These are phyloP conservation scores for Sclerotinia spermophila DNA, from an alignment of 2,329 filamentous ascomycete species.

Conservation along the genomic window DNA sequence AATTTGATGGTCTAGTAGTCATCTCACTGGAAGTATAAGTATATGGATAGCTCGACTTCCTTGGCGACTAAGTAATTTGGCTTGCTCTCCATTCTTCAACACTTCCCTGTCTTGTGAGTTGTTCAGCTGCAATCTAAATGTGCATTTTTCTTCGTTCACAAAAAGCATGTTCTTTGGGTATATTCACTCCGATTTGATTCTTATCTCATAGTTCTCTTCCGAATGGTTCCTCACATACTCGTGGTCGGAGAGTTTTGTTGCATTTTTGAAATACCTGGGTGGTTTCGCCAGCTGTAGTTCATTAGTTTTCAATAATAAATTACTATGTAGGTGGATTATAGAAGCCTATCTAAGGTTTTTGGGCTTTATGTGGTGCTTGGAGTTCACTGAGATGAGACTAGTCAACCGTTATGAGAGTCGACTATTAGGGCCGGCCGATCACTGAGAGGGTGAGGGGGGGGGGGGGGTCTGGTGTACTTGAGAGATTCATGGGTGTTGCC, in stretches of 20 bases:
- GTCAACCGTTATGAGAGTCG: too few relatives aligned
- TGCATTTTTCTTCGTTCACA: not conserved
- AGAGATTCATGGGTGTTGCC: too few relatives aligned
- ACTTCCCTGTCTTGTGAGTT: not conserved
- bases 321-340: too few relatives aligned
- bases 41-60: not conserved
- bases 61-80: not conserved
- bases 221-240: not conserved
- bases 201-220: not conserved
- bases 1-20: not conserved
- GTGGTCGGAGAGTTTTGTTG: not conserved
- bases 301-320: too few relatives aligned
- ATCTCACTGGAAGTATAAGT: not conserved
- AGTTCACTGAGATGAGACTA: too few relatives aligned
- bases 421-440: too few relatives aligned
- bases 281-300: not conserved
- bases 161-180: not conserved
- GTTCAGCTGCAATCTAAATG: not conserved
- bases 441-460: too few relatives aligned
- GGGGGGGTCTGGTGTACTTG: too few relatives aligned
- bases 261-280: not conserved
- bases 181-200: not conserved
- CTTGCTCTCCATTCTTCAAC: not conserved
- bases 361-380: too few relatives aligned
- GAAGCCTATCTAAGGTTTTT: too few relatives aligned